Evolutionary conservation across 2,329 filamentous ascomycete genomes (phyloP), one percentile per base, ranked within the genome.

Genomic region (Colletotrichum shisoi): DNA sequence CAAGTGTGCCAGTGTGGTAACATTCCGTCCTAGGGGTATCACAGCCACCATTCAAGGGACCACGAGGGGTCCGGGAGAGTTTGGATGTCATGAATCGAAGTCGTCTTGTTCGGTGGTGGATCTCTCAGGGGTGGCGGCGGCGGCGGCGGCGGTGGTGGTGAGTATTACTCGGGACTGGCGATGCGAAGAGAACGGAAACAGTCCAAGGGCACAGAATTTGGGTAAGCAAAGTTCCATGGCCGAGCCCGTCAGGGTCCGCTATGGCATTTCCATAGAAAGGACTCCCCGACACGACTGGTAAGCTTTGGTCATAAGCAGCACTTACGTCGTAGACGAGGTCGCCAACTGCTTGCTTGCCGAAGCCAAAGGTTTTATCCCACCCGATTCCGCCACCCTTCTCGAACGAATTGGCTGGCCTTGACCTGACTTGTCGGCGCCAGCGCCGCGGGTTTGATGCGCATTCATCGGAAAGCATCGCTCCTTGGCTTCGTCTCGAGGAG

Each of bases 51-150:
- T 42, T 21, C 34, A 27, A 31, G 19, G 40, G 19, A 24, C 15
- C 9, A 39, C 12, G 24, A 46, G 15, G 34, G 39, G 13, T 8
- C 24, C 44, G 56, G 27, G 15, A 48, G 24, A 46, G 39, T 56
- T 44, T 4, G 21, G 56, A 46, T 52, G 19, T 27, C 40, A 57
- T 60, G 63, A 66, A 48, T 62, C 63, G 59, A 46, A 56, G 58
- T 57, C n/a, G 45, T 66, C 58, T 62, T 66, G 45, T 27, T 66
- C 63, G 49, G 52, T 45, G 63, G 63, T 66, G 63, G 63, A 52
- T 37, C 56, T 57, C 24, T 7, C 54, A 39, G n/a, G 57, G 56
- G 58, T 27, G 24, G 24, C 24, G 24, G 24, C 24, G 24, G 24
- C 4, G 24, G 24, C 5, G 24, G 24, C 5, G 24, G 24, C 5